Evolutionary conservation across 495 filamentous ascomycete genomes (phyloP), one percentile per base, ranked within the genome.

Genomic region (Penicillium taxi): DNA sequence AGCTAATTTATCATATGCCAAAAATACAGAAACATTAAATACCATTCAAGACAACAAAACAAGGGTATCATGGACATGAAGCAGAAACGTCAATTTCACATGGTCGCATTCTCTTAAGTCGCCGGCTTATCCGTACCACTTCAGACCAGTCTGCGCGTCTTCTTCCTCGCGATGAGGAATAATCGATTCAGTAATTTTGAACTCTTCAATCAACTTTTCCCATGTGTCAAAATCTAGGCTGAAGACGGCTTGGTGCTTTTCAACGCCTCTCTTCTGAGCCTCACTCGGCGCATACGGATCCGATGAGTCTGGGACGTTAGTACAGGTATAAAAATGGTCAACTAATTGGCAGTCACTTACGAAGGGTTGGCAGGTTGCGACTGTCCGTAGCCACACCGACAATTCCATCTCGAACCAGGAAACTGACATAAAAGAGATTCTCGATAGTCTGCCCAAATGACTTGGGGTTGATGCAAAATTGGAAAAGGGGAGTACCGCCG

Each of bases 371-470:
- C 14, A 91, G 55, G 2, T 67, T 68, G 13, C 81, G 54, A 7
- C 74, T 65, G 56, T 90, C 83, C 26, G 70, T 67, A 0, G 64
- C 58, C 14, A 94, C 65, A 21, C 74, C 81, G 8, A 83, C 72
- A 37, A 65, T 73, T 5, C 90, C 89, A 56, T 99, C 93, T 35
- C 81, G 77, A 38, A 96, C 86, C 37, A 99, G 62, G 59, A 99
- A 99, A 55, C 84, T 90, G 40, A 94, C 72, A 52, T 96, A 96
- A 61, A 99, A 99, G 48, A 99, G 61, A 56, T 99, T 99, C 58
- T 99, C 91, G 3, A 96, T 77, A 2, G 86, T 96, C 62, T 99
- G 93, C 0, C 89, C 87, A 50, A 96, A 99, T 1, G 84, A 93
- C 1, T 59, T 56, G 3, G 91, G 90, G 45, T 99, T 94, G 40